Conservation (phyloP, 2,329 filamentous ascomycete species). For the Thyridium curvatum region DNA sequence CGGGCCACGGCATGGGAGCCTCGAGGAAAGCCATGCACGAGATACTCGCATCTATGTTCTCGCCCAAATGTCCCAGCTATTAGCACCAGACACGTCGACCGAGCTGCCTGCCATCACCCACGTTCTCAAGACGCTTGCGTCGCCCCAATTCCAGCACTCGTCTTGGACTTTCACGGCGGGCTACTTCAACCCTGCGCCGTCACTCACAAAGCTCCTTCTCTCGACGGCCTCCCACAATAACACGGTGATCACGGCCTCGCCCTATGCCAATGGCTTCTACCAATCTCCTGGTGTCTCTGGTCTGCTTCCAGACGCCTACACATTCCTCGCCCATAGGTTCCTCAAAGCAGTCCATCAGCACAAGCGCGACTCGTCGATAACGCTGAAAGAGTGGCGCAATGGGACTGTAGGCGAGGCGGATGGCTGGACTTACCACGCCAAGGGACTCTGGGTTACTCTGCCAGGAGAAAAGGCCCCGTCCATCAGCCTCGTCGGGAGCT, state of each 20-base stretch:
- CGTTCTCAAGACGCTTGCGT: constrained; percentile 63
- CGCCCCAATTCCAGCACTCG: constrained; percentile 57
- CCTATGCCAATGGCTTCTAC: constrained; percentile 93
- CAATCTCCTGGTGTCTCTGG: constrained; percentile 81
- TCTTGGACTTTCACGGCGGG: constrained; percentile 96
- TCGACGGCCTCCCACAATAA: constrained; percentile 63
- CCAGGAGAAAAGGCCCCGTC: constrained; percentile 60
- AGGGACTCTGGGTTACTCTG: constrained; percentile 85
- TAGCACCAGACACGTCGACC: constrained; percentile 75
- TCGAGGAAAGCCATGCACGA: constrained; percentile 19
- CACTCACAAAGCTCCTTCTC: constrained; percentile 74
- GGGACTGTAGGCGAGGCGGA: constrained; percentile 74
- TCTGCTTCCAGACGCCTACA: constrained; percentile 87
- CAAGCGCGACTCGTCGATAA: constrained; percentile 50
- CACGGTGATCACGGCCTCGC: constrained; percentile 86
- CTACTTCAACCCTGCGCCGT: constrained; percentile 94
- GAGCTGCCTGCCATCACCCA: constrained; percentile 77
- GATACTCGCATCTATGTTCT: constrained; percentile 80
- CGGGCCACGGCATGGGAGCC: constrained; percentile 5
- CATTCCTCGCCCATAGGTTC: constrained; percentile 77
- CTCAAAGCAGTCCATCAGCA: constrained; percentile 49
- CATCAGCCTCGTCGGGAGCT: constrained; percentile 81
- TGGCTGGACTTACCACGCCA: constrained; percentile 97
- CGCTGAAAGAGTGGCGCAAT: constrained; percentile 79
- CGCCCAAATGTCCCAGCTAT: constrained; percentile 79